A percentile compares a stretch with the other conserved stretches of the same genome.
Evolutionary conservation across 2,329 filamentous ascomycete species (phyloP).

Genomic region (Basipetospora chlamydospora): DNA sequence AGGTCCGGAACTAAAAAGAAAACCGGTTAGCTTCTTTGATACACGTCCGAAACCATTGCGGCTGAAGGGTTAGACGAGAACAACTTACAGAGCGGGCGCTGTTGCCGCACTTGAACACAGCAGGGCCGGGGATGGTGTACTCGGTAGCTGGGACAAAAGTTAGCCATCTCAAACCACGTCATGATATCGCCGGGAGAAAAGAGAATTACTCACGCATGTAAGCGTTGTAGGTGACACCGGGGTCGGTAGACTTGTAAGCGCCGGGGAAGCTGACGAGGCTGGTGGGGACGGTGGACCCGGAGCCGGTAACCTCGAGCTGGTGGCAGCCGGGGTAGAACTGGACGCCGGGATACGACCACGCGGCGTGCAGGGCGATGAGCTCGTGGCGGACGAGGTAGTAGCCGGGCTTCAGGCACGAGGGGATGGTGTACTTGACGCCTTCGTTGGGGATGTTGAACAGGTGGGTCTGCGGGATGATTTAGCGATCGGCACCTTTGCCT

Average conservation of each 20-base stretch:
- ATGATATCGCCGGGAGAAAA: not conserved
- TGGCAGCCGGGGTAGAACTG: slow-evolving; percentile 46
- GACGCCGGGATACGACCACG: slow-evolving; percentile 32
- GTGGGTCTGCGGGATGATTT: slow-evolving; percentile 15
- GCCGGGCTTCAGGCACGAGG: slow-evolving; percentile 33
- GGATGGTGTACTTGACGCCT: slow-evolving; percentile 36
- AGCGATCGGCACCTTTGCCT: no score
- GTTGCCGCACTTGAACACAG: not conserved
- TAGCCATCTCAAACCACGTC: not conserved
- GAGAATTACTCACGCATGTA: slow-evolving; percentile 26
- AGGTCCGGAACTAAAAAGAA: not conserved
- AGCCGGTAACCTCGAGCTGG: slow-evolving; percentile 37
- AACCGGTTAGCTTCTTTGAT: not conserved
- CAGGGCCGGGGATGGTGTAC: slow-evolving; percentile 1
- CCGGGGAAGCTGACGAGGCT: slow-evolving; percentile 36
- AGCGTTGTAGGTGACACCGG: slow-evolving; percentile 36
- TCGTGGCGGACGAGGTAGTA: slow-evolving; percentile 46
- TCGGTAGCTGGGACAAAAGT: not conserved
- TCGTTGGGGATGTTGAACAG: slow-evolving; percentile 30
- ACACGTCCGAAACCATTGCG: not conserved
- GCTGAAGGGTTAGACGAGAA: not conserved
- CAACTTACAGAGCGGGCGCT: not conserved
- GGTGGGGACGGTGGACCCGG: slow-evolving; percentile 25
- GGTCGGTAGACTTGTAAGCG: slow-evolving; percentile 32
- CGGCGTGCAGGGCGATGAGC: slow-evolving; percentile 38